These are phyloP conservation scores for Platanthera guangdongensis DNA, from an alignment of 106 monocot genomes.

Conservation along the genomic window DNA sequence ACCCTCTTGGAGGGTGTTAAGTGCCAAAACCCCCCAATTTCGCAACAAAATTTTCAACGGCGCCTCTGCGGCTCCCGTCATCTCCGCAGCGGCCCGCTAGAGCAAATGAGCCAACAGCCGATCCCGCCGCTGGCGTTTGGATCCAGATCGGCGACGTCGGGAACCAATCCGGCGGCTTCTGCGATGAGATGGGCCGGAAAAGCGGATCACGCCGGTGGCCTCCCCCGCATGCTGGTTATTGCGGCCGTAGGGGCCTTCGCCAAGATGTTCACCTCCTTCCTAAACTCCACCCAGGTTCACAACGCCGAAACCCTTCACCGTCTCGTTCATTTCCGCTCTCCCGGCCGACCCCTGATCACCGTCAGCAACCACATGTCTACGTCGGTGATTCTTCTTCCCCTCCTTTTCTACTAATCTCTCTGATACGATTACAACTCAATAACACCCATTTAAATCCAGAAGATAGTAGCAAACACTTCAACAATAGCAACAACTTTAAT, in stretches of 20 bases:
- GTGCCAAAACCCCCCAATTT: no score
- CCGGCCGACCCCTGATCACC: conserved; percentile 69
- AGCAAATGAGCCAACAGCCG: neutral
- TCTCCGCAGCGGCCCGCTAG: neutral
- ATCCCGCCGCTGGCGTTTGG: neutral
- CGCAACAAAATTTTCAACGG: neutral
- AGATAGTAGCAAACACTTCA: no score
- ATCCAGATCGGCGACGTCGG: neutral
- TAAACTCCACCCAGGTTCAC: conserved; percentile 84
- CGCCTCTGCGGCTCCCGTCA: neutral
- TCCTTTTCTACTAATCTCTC: neutral
- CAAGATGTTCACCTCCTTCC: conserved; percentile 50
- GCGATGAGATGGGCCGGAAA: conserved; percentile 39
- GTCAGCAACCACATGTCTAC: conserved; percentile 99
- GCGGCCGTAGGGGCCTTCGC: conserved; percentile 62
- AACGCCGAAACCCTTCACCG: conserved; percentile 66
- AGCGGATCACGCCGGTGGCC: conserved; percentile 42
- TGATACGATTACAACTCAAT: neutral
- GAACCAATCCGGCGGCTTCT: neutral
- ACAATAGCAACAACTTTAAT: no score
- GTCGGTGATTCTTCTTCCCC: conserved; percentile 25
- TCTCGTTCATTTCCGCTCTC: conserved; percentile 70
- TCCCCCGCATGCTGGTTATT: conserved; percentile 48
- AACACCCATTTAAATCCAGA: no score
- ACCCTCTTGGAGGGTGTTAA: no score